A percentile compares a stretch with the other conserved stretches of the same genome.
phyloP scores from a whole-genome alignment of 2,329 filamentous ascomycete species.

The Elsinoe ampelina region DNA sequence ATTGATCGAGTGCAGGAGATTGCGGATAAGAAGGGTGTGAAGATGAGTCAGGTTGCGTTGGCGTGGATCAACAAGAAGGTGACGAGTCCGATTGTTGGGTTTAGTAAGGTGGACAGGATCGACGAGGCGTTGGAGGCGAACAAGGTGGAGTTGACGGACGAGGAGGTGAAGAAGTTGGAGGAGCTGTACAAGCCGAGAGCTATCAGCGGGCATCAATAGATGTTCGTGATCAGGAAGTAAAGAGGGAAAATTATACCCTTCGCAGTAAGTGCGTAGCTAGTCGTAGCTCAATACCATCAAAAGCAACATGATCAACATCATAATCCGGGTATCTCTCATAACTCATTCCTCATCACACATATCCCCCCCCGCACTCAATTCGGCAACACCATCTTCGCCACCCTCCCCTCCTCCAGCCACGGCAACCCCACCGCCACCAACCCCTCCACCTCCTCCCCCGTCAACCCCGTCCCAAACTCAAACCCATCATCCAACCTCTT shows the following conservation, averaged over 20 bases:
- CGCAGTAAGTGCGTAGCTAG: no score
- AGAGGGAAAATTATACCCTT: background rate
- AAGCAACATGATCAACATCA: background rate
- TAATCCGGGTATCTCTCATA: background rate
- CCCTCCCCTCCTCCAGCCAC: background rate
- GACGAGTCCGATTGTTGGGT: constrained; percentile 43
- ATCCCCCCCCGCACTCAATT: background rate
- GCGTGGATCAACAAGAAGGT: constrained; percentile 43
- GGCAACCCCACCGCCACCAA: constrained; percentile 5
- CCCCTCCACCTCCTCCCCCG: background rate
- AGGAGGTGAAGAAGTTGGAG: constrained; percentile 43
- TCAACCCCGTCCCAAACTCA: constrained; percentile 11
- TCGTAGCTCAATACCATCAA: background rate
- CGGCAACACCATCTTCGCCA: constrained; percentile 10
- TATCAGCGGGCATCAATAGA: constrained; percentile 20
- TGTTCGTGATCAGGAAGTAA: no score
- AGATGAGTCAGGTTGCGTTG: constrained; percentile 55
- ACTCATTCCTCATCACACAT: background rate
- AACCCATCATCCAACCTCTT: constrained; percentile 9
- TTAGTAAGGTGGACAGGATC: constrained; percentile 39
- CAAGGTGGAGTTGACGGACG: constrained; percentile 37
- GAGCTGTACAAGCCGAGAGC: constrained; percentile 37
- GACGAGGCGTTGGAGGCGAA: constrained; percentile 40
- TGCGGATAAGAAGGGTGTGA: constrained; percentile 47
- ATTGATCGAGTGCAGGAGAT: constrained; percentile 49